phyloP scores from a whole-genome alignment of 1,284 basidiomycete genomes.

The Leucoagaricus sp. region DNA sequence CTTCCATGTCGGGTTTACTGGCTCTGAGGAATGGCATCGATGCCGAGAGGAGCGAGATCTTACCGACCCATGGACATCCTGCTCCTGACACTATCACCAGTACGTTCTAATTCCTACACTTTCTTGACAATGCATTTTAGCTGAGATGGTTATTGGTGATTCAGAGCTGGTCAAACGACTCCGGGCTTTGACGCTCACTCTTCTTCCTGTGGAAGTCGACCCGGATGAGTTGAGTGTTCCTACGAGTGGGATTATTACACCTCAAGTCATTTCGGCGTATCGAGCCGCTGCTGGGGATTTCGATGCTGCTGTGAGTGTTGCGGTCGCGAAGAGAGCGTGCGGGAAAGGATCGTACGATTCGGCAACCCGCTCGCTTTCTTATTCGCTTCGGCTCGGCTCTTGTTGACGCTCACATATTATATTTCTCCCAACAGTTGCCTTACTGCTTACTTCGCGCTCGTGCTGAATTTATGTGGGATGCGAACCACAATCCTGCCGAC shows the following conservation, averaged over 20 bases:
- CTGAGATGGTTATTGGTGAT: not conserved
- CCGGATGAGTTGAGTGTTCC: constrained; percentile 58
- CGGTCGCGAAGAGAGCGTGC: not conserved
- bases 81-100: constrained; percentile 74
- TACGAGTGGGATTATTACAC: constrained; percentile 73
- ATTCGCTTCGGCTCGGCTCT: not conserved
- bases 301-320: constrained; percentile 64
- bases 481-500: constrained; percentile 75
- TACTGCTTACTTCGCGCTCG: constrained; percentile 82
- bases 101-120: constrained; percentile 34
- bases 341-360: constrained; percentile 9
- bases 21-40: constrained; percentile 26
- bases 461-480: constrained; percentile 77
- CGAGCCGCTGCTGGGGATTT: constrained; percentile 76
- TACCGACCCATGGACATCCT: constrained; percentile 50
- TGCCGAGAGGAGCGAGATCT: constrained; percentile 46
- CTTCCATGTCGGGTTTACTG: constrained; percentile 35
- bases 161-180: constrained; percentile 83
- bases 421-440: constrained; percentile 52
- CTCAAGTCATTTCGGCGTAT: constrained; percentile 66
- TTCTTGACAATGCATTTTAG: not conserved
- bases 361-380: not conserved
- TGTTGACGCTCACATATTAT: not conserved
- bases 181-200: constrained; percentile 71
- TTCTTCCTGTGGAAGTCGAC: constrained; percentile 84